Conservation (phyloP, 495 filamentous ascomycete species). For the Penicillium salamii region DNA sequence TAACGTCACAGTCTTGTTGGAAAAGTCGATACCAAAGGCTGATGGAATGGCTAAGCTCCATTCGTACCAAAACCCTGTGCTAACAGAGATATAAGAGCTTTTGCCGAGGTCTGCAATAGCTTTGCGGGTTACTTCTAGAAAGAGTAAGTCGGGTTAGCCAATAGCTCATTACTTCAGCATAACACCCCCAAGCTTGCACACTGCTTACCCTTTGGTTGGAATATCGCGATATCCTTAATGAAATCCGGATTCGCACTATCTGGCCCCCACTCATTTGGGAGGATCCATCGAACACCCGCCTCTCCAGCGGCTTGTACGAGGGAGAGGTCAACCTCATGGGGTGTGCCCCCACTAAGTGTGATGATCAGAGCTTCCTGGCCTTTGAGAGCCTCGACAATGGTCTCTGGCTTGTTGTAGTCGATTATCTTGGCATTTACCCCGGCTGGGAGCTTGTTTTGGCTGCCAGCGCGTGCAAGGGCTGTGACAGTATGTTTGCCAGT, state of each 20-base stretch:
- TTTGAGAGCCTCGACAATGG: slow-evolving; percentile 45
- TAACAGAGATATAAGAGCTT: slow-evolving; percentile 49
- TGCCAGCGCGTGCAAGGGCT: slow-evolving; percentile 47
- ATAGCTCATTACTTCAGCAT: not conserved
- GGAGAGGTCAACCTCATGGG: slow-evolving; percentile 39
- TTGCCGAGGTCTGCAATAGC: slow-evolving; percentile 44
- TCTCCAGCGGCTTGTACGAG: slow-evolving; percentile 59
- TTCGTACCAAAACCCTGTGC: slow-evolving; percentile 54
- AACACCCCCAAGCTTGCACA: not conserved
- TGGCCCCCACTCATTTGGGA: slow-evolving; percentile 57
- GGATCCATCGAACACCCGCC: slow-evolving; percentile 58
- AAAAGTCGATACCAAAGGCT: slow-evolving; percentile 46
- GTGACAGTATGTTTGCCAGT: slow-evolving; percentile 52
- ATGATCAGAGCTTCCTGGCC: slow-evolving; percentile 61
- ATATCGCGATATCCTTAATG: slow-evolving; percentile 30
- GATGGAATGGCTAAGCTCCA: slow-evolving; percentile 35
- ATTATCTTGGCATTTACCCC: slow-evolving; percentile 42
- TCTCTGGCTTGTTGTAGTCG: slow-evolving; percentile 45
- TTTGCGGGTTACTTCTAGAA: slow-evolving; percentile 1
- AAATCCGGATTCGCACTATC: slow-evolving; percentile 37
- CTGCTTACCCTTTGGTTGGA: slow-evolving; percentile 9
- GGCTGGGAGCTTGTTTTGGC: slow-evolving; percentile 34
- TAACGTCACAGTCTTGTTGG: slow-evolving; percentile 31
- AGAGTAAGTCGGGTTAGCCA: not conserved
- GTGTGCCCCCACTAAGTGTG: slow-evolving; percentile 43